Conservation (phyloP, 1,284 basidiomycete species). For the Marasmius oreades region DNA sequence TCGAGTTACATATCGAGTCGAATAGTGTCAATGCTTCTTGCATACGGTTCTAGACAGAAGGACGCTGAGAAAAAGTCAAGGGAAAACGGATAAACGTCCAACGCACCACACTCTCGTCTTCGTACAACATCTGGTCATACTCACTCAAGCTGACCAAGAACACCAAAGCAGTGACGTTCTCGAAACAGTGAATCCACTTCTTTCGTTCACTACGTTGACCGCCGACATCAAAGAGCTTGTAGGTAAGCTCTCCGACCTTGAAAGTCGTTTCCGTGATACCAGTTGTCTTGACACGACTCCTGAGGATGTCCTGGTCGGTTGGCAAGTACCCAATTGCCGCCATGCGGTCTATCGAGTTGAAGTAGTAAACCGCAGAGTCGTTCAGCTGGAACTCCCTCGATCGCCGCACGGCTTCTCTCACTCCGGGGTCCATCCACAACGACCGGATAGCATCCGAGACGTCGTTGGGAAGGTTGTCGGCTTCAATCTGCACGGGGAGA, state of each 20-base stretch:
- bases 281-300: constrained; percentile 93
- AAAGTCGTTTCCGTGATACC: constrained; percentile 96
- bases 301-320: constrained; percentile 80
- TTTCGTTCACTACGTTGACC: constrained; percentile 93
- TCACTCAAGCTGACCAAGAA: constrained; percentile 93
- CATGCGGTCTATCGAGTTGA: constrained; percentile 77
- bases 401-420: constrained; percentile 81
- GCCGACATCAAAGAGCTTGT: constrained; percentile 92
- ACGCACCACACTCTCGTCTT: constrained; percentile 89
- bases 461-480: constrained; percentile 72
- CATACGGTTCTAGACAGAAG: constrained; percentile 72
- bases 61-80: constrained; percentile 38
- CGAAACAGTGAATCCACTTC: constrained; percentile 97
- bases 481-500: constrained; percentile 85
- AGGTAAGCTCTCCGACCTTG: constrained; percentile 89
- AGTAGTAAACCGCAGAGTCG: constrained; percentile 92
- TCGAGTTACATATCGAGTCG: constrained; percentile 92
- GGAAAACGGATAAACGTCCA: background rate
- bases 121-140: constrained; percentile 93
- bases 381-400: constrained; percentile 96
- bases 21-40: constrained; percentile 83
- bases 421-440: constrained; percentile 87
- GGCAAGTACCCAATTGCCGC: constrained; percentile 66
- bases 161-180: constrained; percentile 93
- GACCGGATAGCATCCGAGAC: constrained; percentile 80